Evolutionary conservation across 306 rosid genomes (phyloP).

Genomic region (Quercus parvula): DNA sequence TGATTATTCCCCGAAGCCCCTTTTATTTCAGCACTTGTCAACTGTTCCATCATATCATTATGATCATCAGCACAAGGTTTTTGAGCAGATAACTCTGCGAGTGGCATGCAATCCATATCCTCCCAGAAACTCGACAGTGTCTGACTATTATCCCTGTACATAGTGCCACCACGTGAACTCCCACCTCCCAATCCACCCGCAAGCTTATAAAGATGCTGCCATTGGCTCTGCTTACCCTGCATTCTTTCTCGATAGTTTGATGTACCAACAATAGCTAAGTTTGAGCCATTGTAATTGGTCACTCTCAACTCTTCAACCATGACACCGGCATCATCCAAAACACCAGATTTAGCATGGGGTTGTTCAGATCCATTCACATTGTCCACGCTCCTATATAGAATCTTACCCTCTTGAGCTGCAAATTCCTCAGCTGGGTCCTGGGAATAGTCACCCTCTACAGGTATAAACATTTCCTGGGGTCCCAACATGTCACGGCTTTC

Average conservation of each 20-base stretch:
- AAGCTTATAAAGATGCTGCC: constrained; percentile 67
- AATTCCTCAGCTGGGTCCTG: constrained; percentile 33
- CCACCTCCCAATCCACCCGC: constrained; percentile 63
- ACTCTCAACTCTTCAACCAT: constrained; percentile 65
- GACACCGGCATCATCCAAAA: constrained; percentile 36
- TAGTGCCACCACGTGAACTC: constrained; percentile 37
- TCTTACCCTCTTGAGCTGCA: constrained; percentile 41
- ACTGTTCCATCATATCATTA: constrained; percentile 46
- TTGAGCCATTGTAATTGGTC: constrained; percentile 49
- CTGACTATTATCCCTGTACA: constrained; percentile 45
- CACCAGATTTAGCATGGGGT: constrained; percentile 19
- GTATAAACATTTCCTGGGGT: constrained; percentile 40
- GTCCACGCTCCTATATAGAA: constrained; percentile 23
- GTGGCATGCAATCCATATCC: constrained; percentile 45
- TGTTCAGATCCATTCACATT: constrained; percentile 38
- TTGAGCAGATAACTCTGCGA: constrained; percentile 46
- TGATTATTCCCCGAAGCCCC: constrained; percentile 37
- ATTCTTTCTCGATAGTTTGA: constrained; percentile 47
- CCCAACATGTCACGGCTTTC: constrained; percentile 33
- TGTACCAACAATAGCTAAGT: constrained; percentile 56
- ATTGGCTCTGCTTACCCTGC: constrained; percentile 44
- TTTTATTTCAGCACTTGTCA: constrained; percentile 42
- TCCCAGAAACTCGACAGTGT: constrained; percentile 40
- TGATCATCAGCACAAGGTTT: constrained; percentile 43
- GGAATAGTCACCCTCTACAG: constrained; percentile 33